Evolutionary conservation across 139 green algal species (phyloP).

Genomic region (Coelastrella sp.): DNA sequence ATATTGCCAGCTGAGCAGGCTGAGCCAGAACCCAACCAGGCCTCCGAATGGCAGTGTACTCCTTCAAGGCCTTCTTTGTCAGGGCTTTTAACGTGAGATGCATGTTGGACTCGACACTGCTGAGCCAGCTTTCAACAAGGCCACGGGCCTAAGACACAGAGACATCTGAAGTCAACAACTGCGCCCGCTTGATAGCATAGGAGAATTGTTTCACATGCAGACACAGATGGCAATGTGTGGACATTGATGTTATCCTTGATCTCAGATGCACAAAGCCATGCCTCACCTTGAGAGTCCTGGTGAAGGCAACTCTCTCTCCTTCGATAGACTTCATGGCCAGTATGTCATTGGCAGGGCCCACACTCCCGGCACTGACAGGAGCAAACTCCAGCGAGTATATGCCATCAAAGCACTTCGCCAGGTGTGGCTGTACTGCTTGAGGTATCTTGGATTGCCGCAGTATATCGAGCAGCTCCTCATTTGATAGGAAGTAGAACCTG

Average conservation of each 20-base stretch:
- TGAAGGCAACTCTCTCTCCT: slow-evolving; percentile 25
- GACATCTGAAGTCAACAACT: too few relatives aligned
- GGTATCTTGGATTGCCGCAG: slow-evolving; percentile 83
- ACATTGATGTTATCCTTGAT: too few relatives aligned
- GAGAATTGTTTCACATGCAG: background rate
- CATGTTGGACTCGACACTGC: slow-evolving; percentile 82
- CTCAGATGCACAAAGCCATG: too few relatives aligned
- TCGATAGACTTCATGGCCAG: slow-evolving; percentile 37
- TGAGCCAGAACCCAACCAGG: slow-evolving; percentile 82
- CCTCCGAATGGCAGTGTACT: slow-evolving; percentile 69
- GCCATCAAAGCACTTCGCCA: slow-evolving; percentile 91
- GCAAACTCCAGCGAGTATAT: slow-evolving; percentile 85
- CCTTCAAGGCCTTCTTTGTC: slow-evolving; percentile 55
- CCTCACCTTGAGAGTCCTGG: slow-evolving; percentile 19
- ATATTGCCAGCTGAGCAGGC: slow-evolving; percentile 88
- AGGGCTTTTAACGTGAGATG: slow-evolving; percentile 64
- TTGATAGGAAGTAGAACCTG: slow-evolving; percentile 85
- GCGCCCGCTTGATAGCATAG: too few relatives aligned
- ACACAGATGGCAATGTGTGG: background rate
- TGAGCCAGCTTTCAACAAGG: slow-evolving; percentile 89
- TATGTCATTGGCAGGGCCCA: slow-evolving; percentile 19
- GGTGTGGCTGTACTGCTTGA: slow-evolving; percentile 87
- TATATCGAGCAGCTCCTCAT: slow-evolving; percentile 93
- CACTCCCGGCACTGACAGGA: background rate
- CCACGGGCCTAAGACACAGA: slow-evolving; percentile 77